Base-by-base conservation (phyloP, 257 asterid species). In the Anisodus acutangulus region DNA sequence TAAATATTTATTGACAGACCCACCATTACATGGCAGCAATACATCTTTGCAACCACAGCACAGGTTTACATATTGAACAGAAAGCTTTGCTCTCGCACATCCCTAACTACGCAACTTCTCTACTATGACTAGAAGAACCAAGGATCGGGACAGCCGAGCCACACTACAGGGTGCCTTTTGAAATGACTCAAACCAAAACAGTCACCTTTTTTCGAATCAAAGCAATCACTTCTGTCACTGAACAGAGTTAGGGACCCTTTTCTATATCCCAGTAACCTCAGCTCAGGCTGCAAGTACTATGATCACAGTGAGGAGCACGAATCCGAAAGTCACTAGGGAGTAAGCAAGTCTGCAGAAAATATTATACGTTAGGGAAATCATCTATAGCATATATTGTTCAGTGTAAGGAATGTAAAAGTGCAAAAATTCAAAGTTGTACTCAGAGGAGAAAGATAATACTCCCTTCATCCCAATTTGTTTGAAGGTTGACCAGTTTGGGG, bases 321-420 rank as follows among this genome's bases (percentile, higher is more conserved):
- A 91, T 83, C 95, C 98, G 13, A 95, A 95, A 66, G 93, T 95
- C 85, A 95, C 98, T 49, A 95, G 92, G 92, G 66, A 93, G 92
- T 69, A 95, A 89, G 91, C 98, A 95, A 82, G 95, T 84, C 98
- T 95, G 95, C 90, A 89, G 59, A n/a, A 81, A 60, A 81, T 12
- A n/a, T 15, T 3, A 22, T 0, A 51, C 2, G 81, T 51, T 8
- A 76, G 45, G 19, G 47, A 51, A 26, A 51, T 22, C 64, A 76
- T 26, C 57, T 53, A 11, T 6, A 76, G 81, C 6, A 12, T 19
- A 49, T 74, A 51, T 6, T 13, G 45, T 51, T 26, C 81, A 26
- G 47, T 26, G 47, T 2, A 51, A 74, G 47, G 15, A 76, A 76
- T 76, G 41, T 26, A 11, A 51, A 76, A 31, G 81, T 76, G 37